Conservation (phyloP, 345 rosid genomes). For the Eucalyptus tenuipes region DNA sequence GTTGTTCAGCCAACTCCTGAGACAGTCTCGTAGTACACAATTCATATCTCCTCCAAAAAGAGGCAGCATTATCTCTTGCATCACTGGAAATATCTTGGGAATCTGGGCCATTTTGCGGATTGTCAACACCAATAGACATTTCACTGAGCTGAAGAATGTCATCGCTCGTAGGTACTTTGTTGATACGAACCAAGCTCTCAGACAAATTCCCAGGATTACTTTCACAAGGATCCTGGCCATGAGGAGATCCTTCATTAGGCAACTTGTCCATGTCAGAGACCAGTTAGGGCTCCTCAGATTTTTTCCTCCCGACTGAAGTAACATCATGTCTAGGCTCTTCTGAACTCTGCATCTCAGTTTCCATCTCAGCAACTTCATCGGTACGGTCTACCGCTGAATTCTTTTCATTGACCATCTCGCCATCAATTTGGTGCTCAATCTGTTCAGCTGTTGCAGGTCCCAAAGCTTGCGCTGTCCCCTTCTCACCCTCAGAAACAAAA, state of each 20-base stretch:
- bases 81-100: slow-evolving; percentile 26
- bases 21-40: slow-evolving; percentile 60
- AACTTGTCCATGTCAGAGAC: slow-evolving; percentile 22
- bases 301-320: slow-evolving; percentile 15
- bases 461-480: slow-evolving; percentile 73
- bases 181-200: slow-evolving; percentile 44
- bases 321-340: slow-evolving; percentile 20
- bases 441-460: slow-evolving; percentile 95
- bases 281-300: slow-evolving; percentile 22
- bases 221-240: slow-evolving; percentile 10
- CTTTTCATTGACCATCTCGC: slow-evolving; percentile 36
- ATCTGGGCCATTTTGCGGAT: slow-evolving; percentile 24
- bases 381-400: slow-evolving; percentile 10
- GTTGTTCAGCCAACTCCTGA: slow-evolving; percentile 88
- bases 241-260: slow-evolving; percentile 14
- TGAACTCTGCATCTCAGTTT: slow-evolving; percentile 35
- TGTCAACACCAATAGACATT: slow-evolving; percentile 31
- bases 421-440: slow-evolving; percentile 33
- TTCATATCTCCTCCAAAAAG: slow-evolving; percentile 81
- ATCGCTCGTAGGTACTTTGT: slow-evolving; percentile 27
- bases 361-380: slow-evolving; percentile 50
- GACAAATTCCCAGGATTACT: slow-evolving; percentile 16
- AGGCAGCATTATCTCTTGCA: slow-evolving; percentile 25
- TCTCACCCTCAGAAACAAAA: slow-evolving; percentile 56
- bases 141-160: slow-evolving; percentile 21